Conservation (phyloP, 306 rosid genomes). For the Lotus japonicus region DNA sequence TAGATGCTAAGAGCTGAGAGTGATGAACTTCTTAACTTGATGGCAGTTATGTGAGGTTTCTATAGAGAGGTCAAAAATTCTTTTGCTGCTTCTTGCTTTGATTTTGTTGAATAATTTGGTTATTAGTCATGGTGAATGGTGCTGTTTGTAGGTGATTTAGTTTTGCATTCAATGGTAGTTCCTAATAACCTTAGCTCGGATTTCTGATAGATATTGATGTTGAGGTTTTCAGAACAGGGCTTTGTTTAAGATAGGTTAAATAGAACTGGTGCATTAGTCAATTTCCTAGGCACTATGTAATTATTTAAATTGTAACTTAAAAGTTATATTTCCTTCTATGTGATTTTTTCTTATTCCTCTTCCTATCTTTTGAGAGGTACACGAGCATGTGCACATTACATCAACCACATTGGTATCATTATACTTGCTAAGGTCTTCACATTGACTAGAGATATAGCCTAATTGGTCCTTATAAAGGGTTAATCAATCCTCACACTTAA, state of each 20-base stretch:
- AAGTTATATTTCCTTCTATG: neutral
- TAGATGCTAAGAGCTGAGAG: constrained; percentile 32
- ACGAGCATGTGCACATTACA: neutral
- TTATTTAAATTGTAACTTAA: neutral
- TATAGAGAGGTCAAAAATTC: constrained; percentile 10
- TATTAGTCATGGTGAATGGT: constrained; percentile 5
- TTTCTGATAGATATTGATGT: constrained; percentile 2
- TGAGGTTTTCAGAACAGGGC: neutral
- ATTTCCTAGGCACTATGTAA: neutral
- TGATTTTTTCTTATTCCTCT: neutral
- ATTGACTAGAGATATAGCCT: too few relatives aligned
- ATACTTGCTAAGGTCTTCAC: too few relatives aligned
- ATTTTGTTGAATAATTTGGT: constrained; percentile 13
- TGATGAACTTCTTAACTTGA: neutral
- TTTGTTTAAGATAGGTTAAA: neutral
- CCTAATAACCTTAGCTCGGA: neutral
- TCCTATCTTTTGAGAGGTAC: neutral
- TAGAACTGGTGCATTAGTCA: neutral
- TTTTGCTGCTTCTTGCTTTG: neutral
- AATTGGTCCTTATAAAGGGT: too few relatives aligned
- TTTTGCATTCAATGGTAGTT: neutral
- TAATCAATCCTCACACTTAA: too few relatives aligned
- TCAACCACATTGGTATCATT: neutral
- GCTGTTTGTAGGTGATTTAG: neutral
- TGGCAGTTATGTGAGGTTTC: constrained; percentile 14